Conservation (phyloP, 1,284 basidiomycete species). For the Cutaneotrichosporon sp. region DNA sequence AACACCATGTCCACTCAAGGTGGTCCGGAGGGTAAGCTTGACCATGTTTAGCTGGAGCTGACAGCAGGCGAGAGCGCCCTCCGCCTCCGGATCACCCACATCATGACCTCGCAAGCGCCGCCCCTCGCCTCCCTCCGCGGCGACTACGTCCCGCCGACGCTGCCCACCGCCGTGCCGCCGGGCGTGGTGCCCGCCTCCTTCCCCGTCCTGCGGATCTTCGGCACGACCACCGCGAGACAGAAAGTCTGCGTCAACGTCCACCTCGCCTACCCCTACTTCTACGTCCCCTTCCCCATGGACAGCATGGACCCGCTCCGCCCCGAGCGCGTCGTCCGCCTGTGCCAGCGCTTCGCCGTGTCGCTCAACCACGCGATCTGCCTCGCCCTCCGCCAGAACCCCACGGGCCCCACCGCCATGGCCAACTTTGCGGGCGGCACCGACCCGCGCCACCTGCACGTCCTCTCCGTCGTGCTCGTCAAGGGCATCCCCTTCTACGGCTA, state of each 20-base stretch:
- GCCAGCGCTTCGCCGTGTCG: constrained; percentile 49
- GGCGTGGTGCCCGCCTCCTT: constrained; percentile 60
- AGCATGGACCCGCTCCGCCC: constrained; percentile 46
- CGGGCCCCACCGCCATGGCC: constrained; percentile 24
- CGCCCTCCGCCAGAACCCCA: constrained; percentile 49
- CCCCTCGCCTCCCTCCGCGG: constrained; percentile 40
- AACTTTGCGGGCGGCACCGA: constrained; percentile 46
- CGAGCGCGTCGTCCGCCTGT: constrained; percentile 50
- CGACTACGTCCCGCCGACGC: constrained; percentile 58
- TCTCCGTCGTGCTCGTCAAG: constrained; percentile 79
- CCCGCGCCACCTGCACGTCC: constrained; percentile 56
- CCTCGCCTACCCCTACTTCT: constrained; percentile 63
- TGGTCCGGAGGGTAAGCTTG: constrained; percentile 27
- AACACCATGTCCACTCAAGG: constrained; percentile 21
- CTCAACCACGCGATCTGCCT: constrained; percentile 53
- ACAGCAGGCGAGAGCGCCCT: constrained; percentile 34
- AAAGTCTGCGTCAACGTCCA: constrained; percentile 88
- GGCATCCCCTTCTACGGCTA: constrained; percentile 97
- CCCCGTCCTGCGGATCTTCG: constrained; percentile 85
- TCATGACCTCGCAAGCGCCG: constrained; percentile 48
- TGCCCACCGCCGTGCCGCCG: constrained; percentile 56
- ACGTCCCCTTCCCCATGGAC: constrained; percentile 59
- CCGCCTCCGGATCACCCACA: constrained; percentile 54
- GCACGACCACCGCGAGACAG: constrained; percentile 72
- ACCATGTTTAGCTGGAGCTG: background rate